Conservation (phyloP, 345 rosid species). For the Syzygium aqueum region DNA sequence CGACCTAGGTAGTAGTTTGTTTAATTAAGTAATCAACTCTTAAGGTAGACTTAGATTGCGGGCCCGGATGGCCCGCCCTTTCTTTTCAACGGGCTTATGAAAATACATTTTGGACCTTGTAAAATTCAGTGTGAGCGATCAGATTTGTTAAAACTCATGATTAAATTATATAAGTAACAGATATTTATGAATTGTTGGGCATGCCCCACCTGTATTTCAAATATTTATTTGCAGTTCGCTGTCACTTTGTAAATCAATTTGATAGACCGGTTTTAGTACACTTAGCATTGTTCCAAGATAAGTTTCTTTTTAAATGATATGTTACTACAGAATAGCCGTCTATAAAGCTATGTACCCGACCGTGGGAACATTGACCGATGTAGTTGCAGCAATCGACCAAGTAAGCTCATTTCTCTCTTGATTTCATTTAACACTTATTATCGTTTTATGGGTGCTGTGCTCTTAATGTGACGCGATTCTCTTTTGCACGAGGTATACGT, state of each 20-base stretch:
- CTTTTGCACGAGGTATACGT: neutral
- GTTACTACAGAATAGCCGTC: constrained; percentile 55
- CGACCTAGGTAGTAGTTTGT: neutral
- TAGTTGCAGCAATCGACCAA: constrained; percentile 85
- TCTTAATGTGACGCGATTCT: neutral
- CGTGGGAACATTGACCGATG: constrained; percentile 64
- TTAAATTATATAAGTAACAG: too few species aligned
- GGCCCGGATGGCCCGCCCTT: neutral
- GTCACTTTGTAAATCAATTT: neutral
- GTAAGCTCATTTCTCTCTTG: constrained; percentile 11
- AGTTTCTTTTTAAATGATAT: neutral
- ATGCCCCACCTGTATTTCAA: neutral
- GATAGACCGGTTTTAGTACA: neutral
- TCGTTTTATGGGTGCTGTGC: neutral
- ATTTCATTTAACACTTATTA: neutral
- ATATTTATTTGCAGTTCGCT: neutral
- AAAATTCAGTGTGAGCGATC: neutral
- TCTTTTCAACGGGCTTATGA: neutral
- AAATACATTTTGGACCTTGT: neutral
- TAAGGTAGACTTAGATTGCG: neutral
- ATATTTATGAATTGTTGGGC: too few species aligned
- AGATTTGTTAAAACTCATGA: too few species aligned
- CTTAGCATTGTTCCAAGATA: neutral
- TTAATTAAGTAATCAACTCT: neutral
- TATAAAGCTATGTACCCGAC: constrained; percentile 78